phyloP scores from a whole-genome alignment of 148 eudicot species.

The Chenopodium quinoa region DNA sequence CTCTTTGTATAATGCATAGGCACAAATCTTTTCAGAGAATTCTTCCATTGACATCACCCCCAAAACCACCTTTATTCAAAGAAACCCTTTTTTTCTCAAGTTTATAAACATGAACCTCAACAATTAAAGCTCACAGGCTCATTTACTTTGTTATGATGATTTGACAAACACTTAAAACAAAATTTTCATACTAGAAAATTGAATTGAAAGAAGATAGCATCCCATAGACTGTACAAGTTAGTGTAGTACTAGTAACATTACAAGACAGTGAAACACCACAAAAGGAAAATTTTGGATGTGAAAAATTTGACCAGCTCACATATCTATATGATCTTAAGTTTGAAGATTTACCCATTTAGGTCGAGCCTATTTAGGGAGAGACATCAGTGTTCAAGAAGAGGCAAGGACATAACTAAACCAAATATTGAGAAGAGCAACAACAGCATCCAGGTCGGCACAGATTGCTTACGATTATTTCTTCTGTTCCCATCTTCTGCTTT shows the following conservation, averaged over 20 bases:
- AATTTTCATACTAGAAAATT: background rate
- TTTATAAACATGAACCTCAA: too few relatives aligned
- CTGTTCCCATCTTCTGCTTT: slow-evolving; percentile 40
- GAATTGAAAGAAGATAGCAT: background rate
- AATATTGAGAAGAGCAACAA: slow-evolving; percentile 62
- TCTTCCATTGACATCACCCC: too few relatives aligned
- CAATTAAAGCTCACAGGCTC: too few relatives aligned
- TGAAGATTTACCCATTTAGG: background rate
- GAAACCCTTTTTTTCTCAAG: too few relatives aligned
- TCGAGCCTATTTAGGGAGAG: background rate
- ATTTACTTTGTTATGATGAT: too few relatives aligned
- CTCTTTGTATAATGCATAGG: too few relatives aligned
- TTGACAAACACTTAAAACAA: background rate
- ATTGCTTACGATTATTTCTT: slow-evolving; percentile 41
- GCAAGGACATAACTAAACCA: slow-evolving; percentile 82
- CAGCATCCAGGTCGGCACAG: slow-evolving; percentile 75
- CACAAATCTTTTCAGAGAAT: too few relatives aligned
- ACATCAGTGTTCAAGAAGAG: slow-evolving; percentile 77
- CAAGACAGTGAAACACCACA: slow-evolving; percentile 13
- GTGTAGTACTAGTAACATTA: slow-evolving; percentile 11
- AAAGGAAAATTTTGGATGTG: slow-evolving; percentile 13
- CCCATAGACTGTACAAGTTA: slow-evolving; percentile 28
- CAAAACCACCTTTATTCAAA: too few relatives aligned
- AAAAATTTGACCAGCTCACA: slow-evolving; percentile 18
- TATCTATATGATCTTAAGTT: slow-evolving; percentile 15